Conservation (phyloP, 306 rosid species). For the Trichosanthes cucumerina region DNA sequence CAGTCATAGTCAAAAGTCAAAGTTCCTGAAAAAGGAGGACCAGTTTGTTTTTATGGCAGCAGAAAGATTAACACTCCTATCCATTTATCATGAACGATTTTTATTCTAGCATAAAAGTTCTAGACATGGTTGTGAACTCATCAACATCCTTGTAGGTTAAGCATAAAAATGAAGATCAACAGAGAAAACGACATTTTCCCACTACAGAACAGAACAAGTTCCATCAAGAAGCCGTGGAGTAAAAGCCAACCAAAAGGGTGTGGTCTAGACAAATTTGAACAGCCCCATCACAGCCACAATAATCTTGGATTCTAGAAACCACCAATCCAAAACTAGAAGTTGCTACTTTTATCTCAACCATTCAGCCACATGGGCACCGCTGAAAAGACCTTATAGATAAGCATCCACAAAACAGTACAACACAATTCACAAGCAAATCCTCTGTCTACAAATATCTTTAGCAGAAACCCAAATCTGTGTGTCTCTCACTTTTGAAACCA, state of each 20-base stretch:
- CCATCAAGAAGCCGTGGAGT: not conserved
- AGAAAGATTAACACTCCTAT: not conserved
- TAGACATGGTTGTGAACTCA: not conserved
- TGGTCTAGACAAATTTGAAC: not conserved
- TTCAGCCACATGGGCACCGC: not conserved
- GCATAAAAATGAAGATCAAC: not conserved
- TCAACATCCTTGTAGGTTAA: not conserved
- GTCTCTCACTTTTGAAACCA: not conserved
- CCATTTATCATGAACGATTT: not conserved
- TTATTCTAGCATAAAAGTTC: not conserved
- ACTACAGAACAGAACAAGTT: not conserved
- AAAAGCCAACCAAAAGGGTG: not conserved
- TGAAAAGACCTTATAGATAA: conserved; percentile 2
- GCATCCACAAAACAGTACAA: not conserved
- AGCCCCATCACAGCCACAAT: not conserved
- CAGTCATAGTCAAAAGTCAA: not conserved
- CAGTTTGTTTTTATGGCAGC: not conserved
- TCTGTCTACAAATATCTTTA: not conserved
- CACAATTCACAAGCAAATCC: not conserved
- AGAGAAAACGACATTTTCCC: not conserved
- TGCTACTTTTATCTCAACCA: not conserved
- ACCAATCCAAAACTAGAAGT: not conserved
- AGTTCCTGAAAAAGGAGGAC: not conserved
- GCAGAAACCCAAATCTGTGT: not conserved
- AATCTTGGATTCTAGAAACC: not conserved